phyloP scores from a whole-genome alignment of 495 filamentous ascomycete genomes.

The Penicillium flavigenum region DNA sequence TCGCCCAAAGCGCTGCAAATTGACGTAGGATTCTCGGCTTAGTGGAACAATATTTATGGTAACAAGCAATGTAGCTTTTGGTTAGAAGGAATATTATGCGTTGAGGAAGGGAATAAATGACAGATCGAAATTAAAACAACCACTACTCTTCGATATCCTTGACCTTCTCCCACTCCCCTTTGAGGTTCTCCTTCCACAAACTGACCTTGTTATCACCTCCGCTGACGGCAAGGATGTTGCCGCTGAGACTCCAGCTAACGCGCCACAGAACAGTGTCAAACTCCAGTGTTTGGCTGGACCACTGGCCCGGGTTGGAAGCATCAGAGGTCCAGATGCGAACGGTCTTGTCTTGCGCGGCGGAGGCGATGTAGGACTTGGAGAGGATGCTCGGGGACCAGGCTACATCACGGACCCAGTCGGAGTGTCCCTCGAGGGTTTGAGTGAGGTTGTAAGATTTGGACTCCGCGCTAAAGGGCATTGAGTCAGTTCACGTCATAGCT shows the following conservation, averaged over 20 bases:
- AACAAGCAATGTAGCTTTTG: constrained; percentile 6
- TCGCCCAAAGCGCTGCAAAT: background rate
- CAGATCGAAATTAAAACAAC: constrained; percentile 15
- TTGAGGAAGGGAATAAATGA: constrained; percentile 21
- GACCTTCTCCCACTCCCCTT: constrained; percentile 85
- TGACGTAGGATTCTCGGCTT: background rate
- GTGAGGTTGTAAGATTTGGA: constrained; percentile 53
- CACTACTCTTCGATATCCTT: constrained; percentile 89
- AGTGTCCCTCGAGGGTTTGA: constrained; percentile 70
- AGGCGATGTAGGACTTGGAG: constrained; percentile 92
- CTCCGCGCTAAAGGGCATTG: constrained; percentile 42
- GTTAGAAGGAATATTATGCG: constrained; percentile 17
- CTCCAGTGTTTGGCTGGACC: constrained; percentile 77
- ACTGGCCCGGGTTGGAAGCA: constrained; percentile 59
- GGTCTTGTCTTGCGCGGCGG: constrained; percentile 91
- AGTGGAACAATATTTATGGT: constrained; percentile 7
- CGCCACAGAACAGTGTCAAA: constrained; percentile 93
- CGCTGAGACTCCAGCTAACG: constrained; percentile 96
- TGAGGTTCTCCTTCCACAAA: constrained; percentile 59
- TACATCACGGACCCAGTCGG: constrained; percentile 97
- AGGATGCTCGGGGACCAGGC: constrained; percentile 94
- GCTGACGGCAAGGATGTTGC: constrained; percentile 92
- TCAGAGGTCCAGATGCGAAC: constrained; percentile 94
- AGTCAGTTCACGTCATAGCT: constrained; percentile 13
- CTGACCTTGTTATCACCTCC: constrained; percentile 96